Percentiles rank a stretch among this genome's conserved stretches.
Conservation (phyloP, 2,329 filamentous ascomycete species). For the Onygenales sp. region DNA sequence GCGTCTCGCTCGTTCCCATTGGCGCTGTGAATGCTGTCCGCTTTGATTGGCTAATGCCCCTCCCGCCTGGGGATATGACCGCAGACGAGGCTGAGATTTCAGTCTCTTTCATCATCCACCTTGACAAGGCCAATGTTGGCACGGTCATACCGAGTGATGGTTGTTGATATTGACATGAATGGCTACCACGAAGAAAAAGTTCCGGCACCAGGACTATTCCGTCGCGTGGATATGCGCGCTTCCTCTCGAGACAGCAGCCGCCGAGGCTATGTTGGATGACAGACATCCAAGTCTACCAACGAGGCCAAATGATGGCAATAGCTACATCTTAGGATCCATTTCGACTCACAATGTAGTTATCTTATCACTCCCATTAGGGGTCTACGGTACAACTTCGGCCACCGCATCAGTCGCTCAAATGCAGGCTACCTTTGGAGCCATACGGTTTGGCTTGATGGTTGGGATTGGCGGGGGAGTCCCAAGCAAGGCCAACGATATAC, state of each 20-base stretch:
- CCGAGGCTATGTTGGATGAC: conserved; percentile 9
- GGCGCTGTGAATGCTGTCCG: too few species aligned
- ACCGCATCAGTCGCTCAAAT: conserved; percentile 11
- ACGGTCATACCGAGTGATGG: too few species aligned
- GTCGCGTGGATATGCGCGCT: conserved; percentile 9
- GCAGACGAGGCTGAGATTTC: too few species aligned
- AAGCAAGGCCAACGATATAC: conserved; percentile 10
- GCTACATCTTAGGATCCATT: conserved; percentile 14
- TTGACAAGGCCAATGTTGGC: not conserved
- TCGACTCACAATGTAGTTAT: conserved; percentile 13
- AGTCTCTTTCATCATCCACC: not conserved
- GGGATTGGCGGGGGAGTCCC: conserved; percentile 15
- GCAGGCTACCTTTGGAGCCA: conserved; percentile 8
- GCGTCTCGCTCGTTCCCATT: too few species aligned
- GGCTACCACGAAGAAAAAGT: not conserved
- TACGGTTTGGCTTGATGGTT: conserved; percentile 13
- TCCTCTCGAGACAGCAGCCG: conserved; percentile 5
- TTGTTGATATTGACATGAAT: not conserved
- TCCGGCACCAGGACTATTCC: conserved; percentile 5
- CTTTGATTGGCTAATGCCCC: too few species aligned
- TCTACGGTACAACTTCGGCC: conserved; percentile 11
- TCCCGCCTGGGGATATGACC: too few species aligned
- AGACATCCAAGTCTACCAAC: conserved; percentile 3
- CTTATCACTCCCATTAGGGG: conserved; percentile 11
- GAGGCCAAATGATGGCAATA: conserved; percentile 10